phyloP scores from a whole-genome alignment of 345 rosid species.

The Pseudoturritis turrita region DNA sequence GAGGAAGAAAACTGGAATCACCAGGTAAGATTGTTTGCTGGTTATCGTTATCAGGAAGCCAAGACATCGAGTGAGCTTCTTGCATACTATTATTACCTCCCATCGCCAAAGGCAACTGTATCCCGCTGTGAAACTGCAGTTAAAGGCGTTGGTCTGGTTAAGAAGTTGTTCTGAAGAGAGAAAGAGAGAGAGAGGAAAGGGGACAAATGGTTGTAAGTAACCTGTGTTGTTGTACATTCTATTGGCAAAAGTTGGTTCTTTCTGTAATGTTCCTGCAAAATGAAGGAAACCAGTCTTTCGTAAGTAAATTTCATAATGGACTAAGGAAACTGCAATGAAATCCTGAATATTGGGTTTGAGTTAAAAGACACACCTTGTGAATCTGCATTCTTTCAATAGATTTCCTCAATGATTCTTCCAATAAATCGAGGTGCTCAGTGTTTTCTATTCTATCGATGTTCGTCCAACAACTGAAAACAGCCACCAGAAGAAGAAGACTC shows the following conservation, averaged over 20 bases:
- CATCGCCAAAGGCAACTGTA: constrained; percentile 55
- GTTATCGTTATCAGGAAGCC: constrained; percentile 64
- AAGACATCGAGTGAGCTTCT: constrained; percentile 54
- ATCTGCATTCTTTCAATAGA: constrained; percentile 49
- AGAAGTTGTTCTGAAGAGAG: not conserved
- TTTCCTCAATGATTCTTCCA: constrained; percentile 73
- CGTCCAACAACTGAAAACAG: constrained; percentile 64
- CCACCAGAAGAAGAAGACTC: not conserved
- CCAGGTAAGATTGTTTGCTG: constrained; percentile 51
- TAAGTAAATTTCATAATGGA: not conserved
- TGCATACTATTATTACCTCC: constrained; percentile 43
- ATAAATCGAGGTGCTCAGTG: constrained; percentile 56
- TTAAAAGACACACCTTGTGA: constrained; percentile 46
- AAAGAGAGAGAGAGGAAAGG: not conserved
- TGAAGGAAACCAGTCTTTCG: constrained; percentile 8
- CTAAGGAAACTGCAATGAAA: not conserved
- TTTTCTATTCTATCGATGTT: constrained; percentile 64
- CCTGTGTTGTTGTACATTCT: constrained; percentile 59
- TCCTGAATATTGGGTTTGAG: not conserved
- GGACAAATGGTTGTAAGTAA: constrained; percentile 21
- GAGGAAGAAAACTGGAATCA: constrained; percentile 52
- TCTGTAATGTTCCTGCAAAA: constrained; percentile 53
- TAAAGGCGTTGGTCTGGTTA: constrained; percentile 11
- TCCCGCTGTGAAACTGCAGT: constrained; percentile 55
- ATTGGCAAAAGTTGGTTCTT: constrained; percentile 56